Conservation (phyloP, 2,329 filamentous ascomycete species). For the Aspergillus brasiliensis region DNA sequence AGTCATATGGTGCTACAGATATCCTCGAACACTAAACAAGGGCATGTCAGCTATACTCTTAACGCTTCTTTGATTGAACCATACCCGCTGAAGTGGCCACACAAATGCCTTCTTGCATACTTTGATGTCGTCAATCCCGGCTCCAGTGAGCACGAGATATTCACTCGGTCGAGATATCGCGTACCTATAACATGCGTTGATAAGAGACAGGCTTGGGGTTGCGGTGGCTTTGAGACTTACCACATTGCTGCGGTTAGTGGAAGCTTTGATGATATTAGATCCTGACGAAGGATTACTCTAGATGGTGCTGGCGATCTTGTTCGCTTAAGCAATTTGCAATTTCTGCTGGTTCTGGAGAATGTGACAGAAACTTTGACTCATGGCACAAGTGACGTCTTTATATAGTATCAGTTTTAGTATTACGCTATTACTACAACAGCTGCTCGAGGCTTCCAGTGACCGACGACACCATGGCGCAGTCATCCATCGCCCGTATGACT, state of each 20-base stretch:
- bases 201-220: neutral
- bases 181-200: constrained; percentile 53
- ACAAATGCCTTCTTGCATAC: constrained; percentile 79
- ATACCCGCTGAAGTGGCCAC: constrained; percentile 66
- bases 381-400: neutral
- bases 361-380: neutral
- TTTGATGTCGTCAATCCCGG: constrained; percentile 70
- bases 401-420: neutral
- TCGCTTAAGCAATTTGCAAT: no score
- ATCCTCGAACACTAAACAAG: constrained; percentile 35
- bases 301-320: no score
- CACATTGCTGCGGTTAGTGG: constrained; percentile 15
- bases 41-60: neutral
- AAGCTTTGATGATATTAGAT: neutral
- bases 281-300: no score
- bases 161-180: constrained; percentile 73
- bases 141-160: constrained; percentile 86
- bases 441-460: neutral
- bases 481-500: neutral
- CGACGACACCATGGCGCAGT: neutral
- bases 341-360: neutral
- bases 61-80: neutral
- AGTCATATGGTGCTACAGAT: constrained; percentile 64
- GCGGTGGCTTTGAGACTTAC: constrained; percentile 8
- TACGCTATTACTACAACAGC: neutral